These are phyloP conservation scores for Penicillium sp. DNA, from an alignment of 2,329 filamentous ascomycete species.

Conservation along the genomic window DNA sequence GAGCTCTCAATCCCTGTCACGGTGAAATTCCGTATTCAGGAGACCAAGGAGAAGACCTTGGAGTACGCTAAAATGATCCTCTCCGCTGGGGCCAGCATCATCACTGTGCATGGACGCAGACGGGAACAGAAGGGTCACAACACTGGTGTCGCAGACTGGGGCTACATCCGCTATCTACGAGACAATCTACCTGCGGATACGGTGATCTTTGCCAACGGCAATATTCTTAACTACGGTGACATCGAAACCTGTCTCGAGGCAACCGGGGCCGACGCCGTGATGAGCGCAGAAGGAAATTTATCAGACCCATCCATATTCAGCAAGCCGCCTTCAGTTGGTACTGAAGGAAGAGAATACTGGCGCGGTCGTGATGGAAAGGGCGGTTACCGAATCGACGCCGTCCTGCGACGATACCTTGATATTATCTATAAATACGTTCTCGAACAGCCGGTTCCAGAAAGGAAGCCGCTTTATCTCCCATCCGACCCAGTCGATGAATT, in stretches of 20 bases:
- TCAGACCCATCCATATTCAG: constrained; percentile 89
- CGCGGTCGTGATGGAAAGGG: constrained; percentile 72
- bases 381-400: constrained; percentile 84
- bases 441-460: constrained; percentile 60
- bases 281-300: constrained; percentile 94
- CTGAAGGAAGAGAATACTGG: constrained; percentile 82
- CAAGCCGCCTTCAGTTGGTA: constrained; percentile 60
- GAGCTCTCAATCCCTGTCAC: constrained; percentile 82
- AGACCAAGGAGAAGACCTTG: constrained; percentile 81
- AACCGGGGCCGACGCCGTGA: constrained; percentile 87
- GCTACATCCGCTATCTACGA: constrained; percentile 75
- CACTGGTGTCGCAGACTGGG: constrained; percentile 91
- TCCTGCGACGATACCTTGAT: constrained; percentile 84
- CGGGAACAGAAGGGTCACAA: constrained; percentile 95
- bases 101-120: constrained; percentile 86
- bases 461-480: constrained; percentile 72
- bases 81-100: constrained; percentile 82
- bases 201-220: constrained; percentile 95
- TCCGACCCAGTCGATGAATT: constrained; percentile 44
- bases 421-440: constrained; percentile 81
- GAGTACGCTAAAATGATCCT: constrained; percentile 87
- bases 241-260: constrained; percentile 73
- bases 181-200: constrained; percentile 82
- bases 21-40: constrained; percentile 88
- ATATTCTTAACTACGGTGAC: constrained; percentile 79